Conservation (phyloP, 2,329 filamentous ascomycete species). For the Dactylellina parvicollis region DNA sequence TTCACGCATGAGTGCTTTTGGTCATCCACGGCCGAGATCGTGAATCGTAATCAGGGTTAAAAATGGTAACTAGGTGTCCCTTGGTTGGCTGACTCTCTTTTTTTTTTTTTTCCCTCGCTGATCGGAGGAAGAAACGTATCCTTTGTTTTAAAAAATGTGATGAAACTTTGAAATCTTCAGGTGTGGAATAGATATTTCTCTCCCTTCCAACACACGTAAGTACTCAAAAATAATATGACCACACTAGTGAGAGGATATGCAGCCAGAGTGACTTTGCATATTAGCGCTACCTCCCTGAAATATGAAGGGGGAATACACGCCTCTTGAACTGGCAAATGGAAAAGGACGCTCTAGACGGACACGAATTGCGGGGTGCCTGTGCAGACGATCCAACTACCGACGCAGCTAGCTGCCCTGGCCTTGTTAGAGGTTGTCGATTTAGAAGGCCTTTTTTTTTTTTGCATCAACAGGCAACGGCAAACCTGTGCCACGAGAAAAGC, state of each 20-base stretch:
- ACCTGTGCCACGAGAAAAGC: slow-evolving; percentile 3
- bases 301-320: slow-evolving; percentile 34
- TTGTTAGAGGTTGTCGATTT: slow-evolving; percentile 16
- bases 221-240: not conserved
- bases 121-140: not conserved
- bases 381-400: slow-evolving; percentile 23
- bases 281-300: slow-evolving; percentile 38
- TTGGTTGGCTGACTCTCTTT: not conserved
- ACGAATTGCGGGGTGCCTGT: slow-evolving; percentile 20
- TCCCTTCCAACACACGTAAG: no score
- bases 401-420: slow-evolving; percentile 22
- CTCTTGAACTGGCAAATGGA: not conserved
- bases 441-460: no score
- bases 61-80: not conserved
- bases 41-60: slow-evolving; percentile 11
- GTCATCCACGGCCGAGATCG: not conserved
- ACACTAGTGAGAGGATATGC: slow-evolving; percentile 21
- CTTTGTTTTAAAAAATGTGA: slow-evolving; percentile 38
- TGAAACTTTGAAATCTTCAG: slow-evolving; percentile 10
- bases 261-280: slow-evolving; percentile 43
- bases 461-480: slow-evolving; percentile 13
- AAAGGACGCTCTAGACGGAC: slow-evolving; percentile 27
- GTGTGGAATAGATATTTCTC: no score
- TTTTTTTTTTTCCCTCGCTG: no score
- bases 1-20: not conserved